A percentile compares a stretch with the other conserved stretches of the same genome.
Evolutionary conservation across 805 yeast genomes (phyloP).

Genomic region (Suhomyces kilbournensis): DNA sequence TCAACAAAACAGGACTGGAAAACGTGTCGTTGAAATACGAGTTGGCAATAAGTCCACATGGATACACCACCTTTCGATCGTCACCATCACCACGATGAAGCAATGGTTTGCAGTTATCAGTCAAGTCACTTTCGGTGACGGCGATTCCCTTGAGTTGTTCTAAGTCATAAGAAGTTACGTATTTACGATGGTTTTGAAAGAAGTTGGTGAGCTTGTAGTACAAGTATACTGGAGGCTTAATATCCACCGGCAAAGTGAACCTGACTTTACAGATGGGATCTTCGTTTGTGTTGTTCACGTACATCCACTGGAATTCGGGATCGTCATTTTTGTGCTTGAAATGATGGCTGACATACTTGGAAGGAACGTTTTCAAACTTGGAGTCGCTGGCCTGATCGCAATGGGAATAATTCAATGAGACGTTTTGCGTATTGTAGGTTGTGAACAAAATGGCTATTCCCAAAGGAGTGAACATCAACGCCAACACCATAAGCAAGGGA

Average conservation of each 20-base stretch:
- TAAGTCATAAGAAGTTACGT: constrained; percentile 80
- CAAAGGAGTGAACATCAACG: constrained; percentile 82
- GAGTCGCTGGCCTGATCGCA: constrained; percentile 49
- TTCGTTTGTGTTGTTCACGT: constrained; percentile 34
- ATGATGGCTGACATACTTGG: constrained; percentile 55
- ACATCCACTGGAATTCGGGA: constrained; percentile 64
- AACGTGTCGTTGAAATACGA: constrained; percentile 89
- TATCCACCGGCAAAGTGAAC: constrained; percentile 68
- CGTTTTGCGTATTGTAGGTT: constrained; percentile 73
- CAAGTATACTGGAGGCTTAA: constrained; percentile 68
- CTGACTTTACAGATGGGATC: constrained; percentile 58
- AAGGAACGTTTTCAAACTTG: constrained; percentile 52
- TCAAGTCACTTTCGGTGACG: constrained; percentile 49
- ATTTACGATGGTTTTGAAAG: constrained; percentile 92
- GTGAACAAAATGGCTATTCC: constrained; percentile 83
- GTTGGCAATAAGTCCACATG: constrained; percentile 95
- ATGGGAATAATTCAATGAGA: constrained; percentile 70
- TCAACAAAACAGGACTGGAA: constrained; percentile 47
- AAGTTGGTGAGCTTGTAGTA: constrained; percentile 89
- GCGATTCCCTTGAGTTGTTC: constrained; percentile 79
- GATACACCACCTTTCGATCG: constrained; percentile 56
- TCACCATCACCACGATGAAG: constrained; percentile 38
- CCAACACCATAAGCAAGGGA: constrained; percentile 72
- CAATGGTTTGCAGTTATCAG: constrained; percentile 36
- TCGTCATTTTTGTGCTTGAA: constrained; percentile 47